phyloP scores from a whole-genome alignment of 2,329 filamentous ascomycete genomes.

The Apiospora aurea region DNA sequence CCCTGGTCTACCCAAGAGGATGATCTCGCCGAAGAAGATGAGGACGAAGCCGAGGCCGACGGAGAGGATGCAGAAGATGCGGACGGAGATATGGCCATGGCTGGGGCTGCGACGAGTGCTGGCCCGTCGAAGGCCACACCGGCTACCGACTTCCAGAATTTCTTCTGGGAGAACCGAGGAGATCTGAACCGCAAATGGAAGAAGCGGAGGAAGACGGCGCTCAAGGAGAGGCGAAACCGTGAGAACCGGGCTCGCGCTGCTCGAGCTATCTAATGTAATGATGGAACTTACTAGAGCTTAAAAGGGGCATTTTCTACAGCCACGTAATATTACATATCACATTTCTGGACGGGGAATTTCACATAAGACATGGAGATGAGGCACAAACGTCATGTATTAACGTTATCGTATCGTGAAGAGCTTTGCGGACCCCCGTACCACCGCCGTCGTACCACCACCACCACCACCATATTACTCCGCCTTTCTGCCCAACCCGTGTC shows the following conservation, averaged over 20 bases:
- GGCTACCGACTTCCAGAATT: conserved; percentile 65
- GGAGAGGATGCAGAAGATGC: conserved; percentile 39
- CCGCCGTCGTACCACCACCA: no score
- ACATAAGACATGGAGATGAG: background rate
- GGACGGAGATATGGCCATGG: conserved; percentile 33
- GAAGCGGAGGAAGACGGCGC: conserved; percentile 65
- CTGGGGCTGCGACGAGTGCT: conserved; percentile 23
- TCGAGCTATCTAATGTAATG: conserved; percentile 44
- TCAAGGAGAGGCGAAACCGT: conserved; percentile 71
- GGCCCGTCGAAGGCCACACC: conserved; percentile 27
- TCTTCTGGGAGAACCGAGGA: conserved; percentile 73
- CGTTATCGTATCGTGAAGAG: conserved; percentile 17
- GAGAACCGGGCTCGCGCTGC: conserved; percentile 66
- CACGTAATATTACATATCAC: background rate
- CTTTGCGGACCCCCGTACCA: background rate
- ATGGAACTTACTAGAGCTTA: background rate
- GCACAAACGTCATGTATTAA: conserved; percentile 17
- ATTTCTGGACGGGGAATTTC: no score
- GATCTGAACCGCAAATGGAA: conserved; percentile 73
- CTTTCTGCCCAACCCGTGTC: background rate
- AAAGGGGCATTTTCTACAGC: background rate
- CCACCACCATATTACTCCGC: conserved; percentile 14
- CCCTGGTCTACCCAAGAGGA: conserved; percentile 57
- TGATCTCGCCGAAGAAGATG: conserved; percentile 53
- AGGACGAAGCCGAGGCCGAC: conserved; percentile 40